Percentiles rank a stretch among this genome's conserved stretches.
These are phyloP conservation scores for Apiotrichum siamense DNA, from an alignment of 1,284 basidiomycete genomes.

Conservation along the genomic window DNA sequence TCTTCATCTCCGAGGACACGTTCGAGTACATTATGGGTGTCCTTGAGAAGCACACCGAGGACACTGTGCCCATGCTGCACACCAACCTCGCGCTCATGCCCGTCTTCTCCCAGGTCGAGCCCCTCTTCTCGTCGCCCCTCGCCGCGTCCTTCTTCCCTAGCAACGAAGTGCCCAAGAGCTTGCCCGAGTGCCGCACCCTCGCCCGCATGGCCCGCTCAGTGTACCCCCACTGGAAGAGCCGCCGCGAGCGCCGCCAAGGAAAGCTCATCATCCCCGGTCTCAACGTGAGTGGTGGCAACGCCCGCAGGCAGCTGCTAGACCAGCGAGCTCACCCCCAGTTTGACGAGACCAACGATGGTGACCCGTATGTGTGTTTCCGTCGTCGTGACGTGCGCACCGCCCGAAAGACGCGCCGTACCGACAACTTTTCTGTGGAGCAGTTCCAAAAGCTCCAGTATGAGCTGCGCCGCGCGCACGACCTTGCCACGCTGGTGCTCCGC, in stretches of 20 bases:
- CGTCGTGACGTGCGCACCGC: constrained; percentile 89
- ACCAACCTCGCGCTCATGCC: constrained; percentile 60
- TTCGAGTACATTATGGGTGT: constrained; percentile 95
- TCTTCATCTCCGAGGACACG: constrained; percentile 74
- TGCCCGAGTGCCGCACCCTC: constrained; percentile 57
- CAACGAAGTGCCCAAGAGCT: constrained; percentile 57
- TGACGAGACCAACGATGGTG: constrained; percentile 89
- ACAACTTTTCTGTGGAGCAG: constrained; percentile 81
- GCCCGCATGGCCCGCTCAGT: constrained; percentile 61
- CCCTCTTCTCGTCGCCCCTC: constrained; percentile 58
- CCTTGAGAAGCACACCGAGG: constrained; percentile 85
- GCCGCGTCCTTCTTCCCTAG: constrained; percentile 58
- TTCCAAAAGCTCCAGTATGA: constrained; percentile 74
- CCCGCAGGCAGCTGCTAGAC: too few relatives aligned
- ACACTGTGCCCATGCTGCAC: constrained; percentile 83
- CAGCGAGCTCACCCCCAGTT: constrained; percentile 36
- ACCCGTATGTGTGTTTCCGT: constrained; percentile 97
- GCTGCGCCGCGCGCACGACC: constrained; percentile 63
- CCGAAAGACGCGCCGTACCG: constrained; percentile 87
- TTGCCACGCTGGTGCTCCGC: constrained; percentile 61
- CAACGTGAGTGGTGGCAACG: constrained; percentile 47
- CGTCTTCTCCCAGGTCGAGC: constrained; percentile 70
- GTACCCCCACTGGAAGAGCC: constrained; percentile 76
- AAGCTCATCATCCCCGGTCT: constrained; percentile 71
- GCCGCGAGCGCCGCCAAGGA: constrained; percentile 66